phyloP scores from a whole-genome alignment of 768 basidiomycete genomes.

The Goffeauzyma gilvescens region DNA sequence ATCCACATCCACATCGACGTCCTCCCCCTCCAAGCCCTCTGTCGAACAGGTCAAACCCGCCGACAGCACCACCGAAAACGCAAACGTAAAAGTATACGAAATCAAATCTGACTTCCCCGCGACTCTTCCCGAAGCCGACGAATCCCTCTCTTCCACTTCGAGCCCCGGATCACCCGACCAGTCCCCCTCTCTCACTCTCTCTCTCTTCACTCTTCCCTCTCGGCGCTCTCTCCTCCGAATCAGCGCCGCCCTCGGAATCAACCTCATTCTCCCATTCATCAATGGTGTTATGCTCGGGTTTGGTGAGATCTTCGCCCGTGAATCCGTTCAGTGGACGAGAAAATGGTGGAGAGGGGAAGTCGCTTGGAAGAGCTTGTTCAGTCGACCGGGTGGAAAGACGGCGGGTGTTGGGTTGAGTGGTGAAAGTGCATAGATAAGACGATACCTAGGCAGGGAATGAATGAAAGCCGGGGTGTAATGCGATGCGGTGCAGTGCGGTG shows the following conservation, averaged over 20 bases:
- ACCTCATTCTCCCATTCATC: conserved; percentile 29
- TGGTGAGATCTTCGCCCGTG: conserved; percentile 31
- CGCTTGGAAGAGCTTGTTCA: background rate
- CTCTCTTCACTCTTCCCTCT: conserved; percentile 24
- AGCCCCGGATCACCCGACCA: conserved; percentile 15
- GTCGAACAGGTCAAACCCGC: no score
- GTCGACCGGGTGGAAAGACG: no score
- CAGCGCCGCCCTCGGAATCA: conserved; percentile 29
- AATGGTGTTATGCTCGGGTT: conserved; percentile 33
- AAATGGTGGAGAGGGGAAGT: conserved; percentile 20
- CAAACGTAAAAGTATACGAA: no score
- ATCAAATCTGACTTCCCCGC: no score
- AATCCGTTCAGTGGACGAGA: conserved; percentile 18
- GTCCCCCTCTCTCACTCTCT: conserved; percentile 28
- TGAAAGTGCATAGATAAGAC: no score
- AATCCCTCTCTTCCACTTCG: conserved; percentile 1
- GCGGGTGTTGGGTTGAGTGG: no score
- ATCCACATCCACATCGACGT: no score
- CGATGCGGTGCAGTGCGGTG: no score
- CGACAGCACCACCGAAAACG: no score
- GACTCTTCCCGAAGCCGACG: background rate
- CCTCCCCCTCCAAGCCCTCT: no score
- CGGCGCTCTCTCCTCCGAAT: conserved; percentile 20
- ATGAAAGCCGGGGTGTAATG: no score
- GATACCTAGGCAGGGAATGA: no score